Evolutionary conservation across 495 filamentous ascomycete species (phyloP).

Genomic region (Hypoxylon fragiforme): DNA sequence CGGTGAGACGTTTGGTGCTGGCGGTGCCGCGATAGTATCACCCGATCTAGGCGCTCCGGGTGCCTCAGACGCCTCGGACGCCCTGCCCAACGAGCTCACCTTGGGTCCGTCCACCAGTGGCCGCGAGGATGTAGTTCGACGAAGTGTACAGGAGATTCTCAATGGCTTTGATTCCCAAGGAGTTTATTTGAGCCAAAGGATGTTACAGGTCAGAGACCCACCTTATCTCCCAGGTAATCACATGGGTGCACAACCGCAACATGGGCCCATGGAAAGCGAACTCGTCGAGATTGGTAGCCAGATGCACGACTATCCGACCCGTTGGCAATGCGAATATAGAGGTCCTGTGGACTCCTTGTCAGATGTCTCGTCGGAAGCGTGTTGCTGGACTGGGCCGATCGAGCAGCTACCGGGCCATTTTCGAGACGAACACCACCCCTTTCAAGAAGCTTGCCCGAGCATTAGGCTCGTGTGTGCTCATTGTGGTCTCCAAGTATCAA

Average conservation of each 20-base stretch:
- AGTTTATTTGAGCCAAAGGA: conserved; percentile 6
- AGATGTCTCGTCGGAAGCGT: conserved; percentile 20
- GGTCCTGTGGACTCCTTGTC: conserved; percentile 14
- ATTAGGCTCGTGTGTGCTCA: conserved; percentile 19
- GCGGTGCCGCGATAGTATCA: conserved; percentile 19
- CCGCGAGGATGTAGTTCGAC: conserved; percentile 10
- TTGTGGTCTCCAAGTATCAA: conserved; percentile 11
- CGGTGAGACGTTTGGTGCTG: conserved; percentile 31
- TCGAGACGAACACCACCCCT: conserved; percentile 17
- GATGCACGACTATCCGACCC: conserved; percentile 11
- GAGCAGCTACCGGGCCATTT: conserved; percentile 24
- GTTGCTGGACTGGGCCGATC: conserved; percentile 31
- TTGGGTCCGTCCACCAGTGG: conserved; percentile 1
- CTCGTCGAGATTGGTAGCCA: conserved; percentile 33
- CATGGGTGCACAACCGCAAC: conserved; percentile 9
- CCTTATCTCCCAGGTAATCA: conserved; percentile 25
- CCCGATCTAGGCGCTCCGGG: conserved; percentile 13
- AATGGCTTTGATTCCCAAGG: conserved; percentile 12
- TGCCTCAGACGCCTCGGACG: conserved; percentile 9
- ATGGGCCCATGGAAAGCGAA: not conserved
- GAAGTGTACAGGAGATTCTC: conserved; percentile 16
- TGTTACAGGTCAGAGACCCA: conserved; percentile 20
- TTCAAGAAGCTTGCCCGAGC: conserved; percentile 4
- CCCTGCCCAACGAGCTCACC: too few species aligned
- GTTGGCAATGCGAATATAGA: conserved; percentile 36